Base-by-base conservation (phyloP, 495 filamentous ascomycete genomes). In the Penicillium bovifimosum region DNA sequence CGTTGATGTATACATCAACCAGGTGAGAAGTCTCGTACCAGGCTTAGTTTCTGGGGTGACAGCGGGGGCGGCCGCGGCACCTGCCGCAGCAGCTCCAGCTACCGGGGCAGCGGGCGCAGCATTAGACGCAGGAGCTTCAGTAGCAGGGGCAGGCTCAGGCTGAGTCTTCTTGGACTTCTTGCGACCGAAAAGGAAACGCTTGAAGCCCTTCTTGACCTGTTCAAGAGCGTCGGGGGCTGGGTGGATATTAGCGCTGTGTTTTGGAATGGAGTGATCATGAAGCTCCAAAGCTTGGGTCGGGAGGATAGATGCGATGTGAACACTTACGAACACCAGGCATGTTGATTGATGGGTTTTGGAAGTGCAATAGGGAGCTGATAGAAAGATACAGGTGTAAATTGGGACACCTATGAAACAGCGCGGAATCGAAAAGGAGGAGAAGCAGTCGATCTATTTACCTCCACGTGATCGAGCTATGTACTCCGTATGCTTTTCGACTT, bases 311-410 rank as follows among this genome's bases (percentile, higher is more conserved):
- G n/a, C 9, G 5, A 20, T 26, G 10, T 28, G 14, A 3, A 16
- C 28, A 50, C 48, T 50, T 26, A 50, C 48, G 48, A 42, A 50
- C 48, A 50, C 48, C 48, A 50, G 48, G 48, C 48, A 50, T 50
- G 16, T 41, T 42, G 29, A 33, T 18, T 13, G 14, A 18, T 8
- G 24, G 4, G 9, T 9, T 17, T 38, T 39, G 34, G n/a, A n/a
- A 47, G 11, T 2, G 5, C 32, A 27, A 7, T 9, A 27, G 17
- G 10, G 2, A 20, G 6, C 13, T 26, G 26, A 17, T 17, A 39
- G 24, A 14, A 14, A 17, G 17, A 26, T n/a, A 33, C 18, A 24
- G 17, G 14, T n/a, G 34, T 13, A 24, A 29, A 29, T 20, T 32
- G 16, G 13, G 17, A 24, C 6, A 4, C 10, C 28, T 20, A 27